A percentile compares a stretch with the other conserved stretches of the same genome.
Evolutionary conservation across 1,139 yeast genomes (phyloP).

Genomic region (Blastobotrys aristatus): DNA sequence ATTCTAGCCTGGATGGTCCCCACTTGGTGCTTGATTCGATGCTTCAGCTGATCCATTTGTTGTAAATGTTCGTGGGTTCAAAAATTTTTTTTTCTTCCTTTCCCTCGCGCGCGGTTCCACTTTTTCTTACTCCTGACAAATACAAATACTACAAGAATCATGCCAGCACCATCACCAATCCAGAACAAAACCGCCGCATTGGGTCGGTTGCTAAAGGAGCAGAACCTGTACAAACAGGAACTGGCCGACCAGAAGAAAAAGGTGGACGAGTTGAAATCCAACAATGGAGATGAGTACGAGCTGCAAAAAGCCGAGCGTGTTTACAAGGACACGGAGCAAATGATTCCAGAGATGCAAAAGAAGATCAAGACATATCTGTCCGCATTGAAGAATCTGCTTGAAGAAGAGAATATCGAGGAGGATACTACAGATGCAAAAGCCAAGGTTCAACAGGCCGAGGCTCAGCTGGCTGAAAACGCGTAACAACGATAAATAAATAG

Average conservation of each 20-base stretch:
- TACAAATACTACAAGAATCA: not conserved
- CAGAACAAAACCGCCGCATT: constrained; percentile 76
- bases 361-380: constrained; percentile 49
- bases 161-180: constrained; percentile 57
- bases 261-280: constrained; percentile 39
- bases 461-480: constrained; percentile 18
- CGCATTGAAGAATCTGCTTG: constrained; percentile 42
- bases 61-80: not conserved
- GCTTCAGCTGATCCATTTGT: constrained; percentile 10
- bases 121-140: not conserved
- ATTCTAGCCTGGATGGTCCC: not conserved
- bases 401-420: constrained; percentile 43
- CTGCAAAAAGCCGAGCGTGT: constrained; percentile 61
- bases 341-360: constrained; percentile 57
- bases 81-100: not conserved
- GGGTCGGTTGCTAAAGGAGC: constrained; percentile 69
- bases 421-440: constrained; percentile 43
- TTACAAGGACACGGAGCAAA: constrained; percentile 60
- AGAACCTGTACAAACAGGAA: constrained; percentile 58
- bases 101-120: too few relatives aligned
- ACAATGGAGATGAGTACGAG: constrained; percentile 60
- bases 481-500: not conserved
- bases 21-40: constrained; percentile 9
- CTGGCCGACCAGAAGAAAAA: constrained; percentile 52
- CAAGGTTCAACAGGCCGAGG: constrained; percentile 30